Percentiles rank a stretch among this genome's conserved stretches.
Conservation (phyloP, 805 yeast genomes). For the Tetrapisispora fleetii region DNA sequence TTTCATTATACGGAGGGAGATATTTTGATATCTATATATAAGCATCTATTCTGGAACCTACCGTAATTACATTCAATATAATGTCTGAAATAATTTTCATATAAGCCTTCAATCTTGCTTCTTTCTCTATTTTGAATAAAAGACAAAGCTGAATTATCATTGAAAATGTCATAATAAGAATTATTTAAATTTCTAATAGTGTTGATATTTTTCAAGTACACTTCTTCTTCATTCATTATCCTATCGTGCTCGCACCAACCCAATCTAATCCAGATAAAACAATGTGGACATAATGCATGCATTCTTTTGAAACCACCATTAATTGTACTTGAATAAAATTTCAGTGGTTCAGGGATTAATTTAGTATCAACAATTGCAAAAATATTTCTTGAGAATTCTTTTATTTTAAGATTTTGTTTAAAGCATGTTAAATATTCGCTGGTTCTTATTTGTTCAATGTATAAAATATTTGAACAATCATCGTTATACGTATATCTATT, state of each 20-base stretch:
- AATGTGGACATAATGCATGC: conserved; percentile 12
- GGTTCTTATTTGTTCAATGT: conserved; percentile 1
- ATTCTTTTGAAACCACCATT: conserved; percentile 10
- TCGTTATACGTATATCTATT: background rate
- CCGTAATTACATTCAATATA: conserved; percentile 9
- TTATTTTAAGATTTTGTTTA: conserved; percentile 4
- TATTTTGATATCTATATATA: conserved; percentile 4
- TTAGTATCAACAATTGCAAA: conserved; percentile 6
- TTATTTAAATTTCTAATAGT: conserved; percentile 8
- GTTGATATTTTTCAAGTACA: conserved; percentile 7
- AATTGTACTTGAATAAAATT: conserved; percentile 8
- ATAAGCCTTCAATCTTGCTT: conserved; percentile 11
- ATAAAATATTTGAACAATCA: background rate
- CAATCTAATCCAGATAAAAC: conserved; percentile 11
- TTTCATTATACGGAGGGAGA: background rate
- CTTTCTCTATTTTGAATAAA: conserved; percentile 9
- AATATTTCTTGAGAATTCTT: conserved; percentile 9
- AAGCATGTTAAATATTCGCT: conserved; percentile 1
- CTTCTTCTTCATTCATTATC: conserved; percentile 8
- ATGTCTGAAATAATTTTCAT: conserved; percentile 15
- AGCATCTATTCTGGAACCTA: conserved; percentile 4
- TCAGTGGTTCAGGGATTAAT: conserved; percentile 13
- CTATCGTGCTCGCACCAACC: conserved; percentile 15
- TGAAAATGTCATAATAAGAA: conserved; percentile 3
- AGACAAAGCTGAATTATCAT: conserved; percentile 3